Evolutionary conservation across 2,329 filamentous ascomycete genomes (phyloP), one percentile per base, ranked within the genome.

Genomic region (Fusarium sp.): DNA sequence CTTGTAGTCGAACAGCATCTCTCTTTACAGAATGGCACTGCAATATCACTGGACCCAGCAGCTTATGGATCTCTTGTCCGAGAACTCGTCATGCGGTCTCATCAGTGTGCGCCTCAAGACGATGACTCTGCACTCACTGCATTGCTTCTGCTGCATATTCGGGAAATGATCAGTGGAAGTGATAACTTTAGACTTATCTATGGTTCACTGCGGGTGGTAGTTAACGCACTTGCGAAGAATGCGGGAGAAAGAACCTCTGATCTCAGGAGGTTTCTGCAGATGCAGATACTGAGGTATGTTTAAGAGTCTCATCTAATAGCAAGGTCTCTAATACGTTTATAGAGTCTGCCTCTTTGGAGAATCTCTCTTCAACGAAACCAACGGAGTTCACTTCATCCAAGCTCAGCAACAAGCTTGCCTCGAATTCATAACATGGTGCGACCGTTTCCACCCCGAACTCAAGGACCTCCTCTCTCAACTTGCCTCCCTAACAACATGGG

Each of bases 161-260:
- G 74, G 4, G 74, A 75, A 42, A 75, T 75, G 71, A 76, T 75
- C 2, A 75, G 73, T 10, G 74, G 74, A 1, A 73, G 74, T 4
- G 73, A 75, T n/a, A 75, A 75, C 14, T 75, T 75, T 5, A 61
- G 61, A 8, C 69, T 75, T 2, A 65, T 76, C 1, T 75, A 75
- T 24, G 74, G 74, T 1, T 75, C 74, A 1, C 8, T 75, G 0
- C 44, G 74, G 2, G 70, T 72, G 2, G 73, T 75, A 0, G 65
- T 75, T 0, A 76, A 76, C 31, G 44, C 72, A 10, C 60, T 74
- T 1, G 63, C 65, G 2, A 38, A 70, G 3, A 62, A 50, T 14
- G 13, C 57, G 6, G 59, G 68, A 3, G 35, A 33, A 24, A 33
- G 47, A n/a, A 55, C 33, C 0, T 73, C 73, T 11, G 71, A 73